Evolutionary conservation across 2,329 filamentous ascomycete genomes (phyloP).

Genomic region (Cyclaneusma minus): DNA sequence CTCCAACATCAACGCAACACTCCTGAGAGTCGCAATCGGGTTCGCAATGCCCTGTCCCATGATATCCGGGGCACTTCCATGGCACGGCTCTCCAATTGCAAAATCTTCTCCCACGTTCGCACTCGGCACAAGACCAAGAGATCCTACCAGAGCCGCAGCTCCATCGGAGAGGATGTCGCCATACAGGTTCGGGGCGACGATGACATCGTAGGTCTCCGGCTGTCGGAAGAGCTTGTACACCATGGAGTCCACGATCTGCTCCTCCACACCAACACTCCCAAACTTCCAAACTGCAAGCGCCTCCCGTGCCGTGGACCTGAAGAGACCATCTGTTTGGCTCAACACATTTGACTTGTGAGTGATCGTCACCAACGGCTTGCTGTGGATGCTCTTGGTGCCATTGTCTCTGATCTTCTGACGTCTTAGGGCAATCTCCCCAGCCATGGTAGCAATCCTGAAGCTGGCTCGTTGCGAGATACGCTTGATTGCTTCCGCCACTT

Average conservation of each 20-base stretch:
- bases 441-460: conserved; percentile 78
- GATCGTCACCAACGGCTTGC: conserved; percentile 69
- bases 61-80: conserved; percentile 91
- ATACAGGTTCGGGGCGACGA: conserved; percentile 94
- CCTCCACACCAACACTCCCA: conserved; percentile 56
- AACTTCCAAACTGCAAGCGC: conserved; percentile 56
- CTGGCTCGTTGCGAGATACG: conserved; percentile 80
- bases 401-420: conserved; percentile 64
- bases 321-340: conserved; percentile 89
- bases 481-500: conserved; percentile 95
- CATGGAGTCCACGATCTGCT: conserved; percentile 99
- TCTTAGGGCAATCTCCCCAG: conserved; percentile 82
- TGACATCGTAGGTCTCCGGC: conserved; percentile 88
- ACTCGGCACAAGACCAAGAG: conserved; percentile 78
- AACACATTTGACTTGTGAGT: conserved; percentile 98
- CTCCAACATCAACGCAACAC: conserved; percentile 88
- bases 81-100: conserved; percentile 95
- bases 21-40: conserved; percentile 86
- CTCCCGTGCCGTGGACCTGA: conserved; percentile 63
- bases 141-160: conserved; percentile 84
- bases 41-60: conserved; percentile 87
- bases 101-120: conserved; percentile 92
- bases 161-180: conserved; percentile 94
- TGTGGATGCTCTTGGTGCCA: conserved; percentile 43
- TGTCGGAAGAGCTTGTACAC: conserved; percentile 99